Percentiles rank a stretch among this genome's conserved stretches.
These are phyloP conservation scores for Lachancea waltii DNA, from an alignment of 805 yeast species.

Conservation along the genomic window DNA sequence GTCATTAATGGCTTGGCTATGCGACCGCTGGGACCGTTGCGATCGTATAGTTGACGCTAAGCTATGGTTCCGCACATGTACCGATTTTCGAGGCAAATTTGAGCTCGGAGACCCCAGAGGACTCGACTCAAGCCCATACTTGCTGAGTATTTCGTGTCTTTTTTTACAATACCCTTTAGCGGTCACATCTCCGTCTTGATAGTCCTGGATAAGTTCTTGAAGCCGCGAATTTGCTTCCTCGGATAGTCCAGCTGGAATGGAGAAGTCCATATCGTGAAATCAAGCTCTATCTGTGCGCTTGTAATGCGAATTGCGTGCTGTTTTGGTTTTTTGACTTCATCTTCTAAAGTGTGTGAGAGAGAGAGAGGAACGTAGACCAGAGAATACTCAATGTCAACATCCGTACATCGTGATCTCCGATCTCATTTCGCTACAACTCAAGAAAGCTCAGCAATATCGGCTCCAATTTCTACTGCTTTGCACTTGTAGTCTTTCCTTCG, in stretches of 20 bases:
- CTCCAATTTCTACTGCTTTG: no score
- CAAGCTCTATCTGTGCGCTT: background rate
- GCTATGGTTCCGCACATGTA: constrained; percentile 14
- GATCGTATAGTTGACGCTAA: constrained; percentile 18
- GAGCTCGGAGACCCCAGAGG: constrained; percentile 5
- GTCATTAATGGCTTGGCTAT: background rate
- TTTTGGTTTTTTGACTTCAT: constrained; percentile 2
- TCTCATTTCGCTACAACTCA: no score
- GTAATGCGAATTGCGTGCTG: constrained; percentile 4
- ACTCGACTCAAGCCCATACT: constrained; percentile 9
- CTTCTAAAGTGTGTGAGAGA: background rate
- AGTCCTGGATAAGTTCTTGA: constrained; percentile 42
- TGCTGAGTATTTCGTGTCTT: constrained; percentile 31
- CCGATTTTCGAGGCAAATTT: background rate
- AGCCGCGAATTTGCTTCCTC: constrained; percentile 34
- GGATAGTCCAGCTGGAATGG: constrained; percentile 41
- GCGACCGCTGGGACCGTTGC: constrained; percentile 1
- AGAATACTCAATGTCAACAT: no score
- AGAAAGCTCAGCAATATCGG: no score
- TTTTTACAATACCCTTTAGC: constrained; percentile 65
- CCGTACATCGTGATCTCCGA: no score
- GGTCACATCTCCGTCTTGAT: constrained; percentile 63
- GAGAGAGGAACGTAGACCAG: no score
- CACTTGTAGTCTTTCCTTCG: no score
- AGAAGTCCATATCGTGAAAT: constrained; percentile 36